Evolutionary conservation across 345 rosid species (phyloP).

Genomic region (Streptanthus diversifolius): DNA sequence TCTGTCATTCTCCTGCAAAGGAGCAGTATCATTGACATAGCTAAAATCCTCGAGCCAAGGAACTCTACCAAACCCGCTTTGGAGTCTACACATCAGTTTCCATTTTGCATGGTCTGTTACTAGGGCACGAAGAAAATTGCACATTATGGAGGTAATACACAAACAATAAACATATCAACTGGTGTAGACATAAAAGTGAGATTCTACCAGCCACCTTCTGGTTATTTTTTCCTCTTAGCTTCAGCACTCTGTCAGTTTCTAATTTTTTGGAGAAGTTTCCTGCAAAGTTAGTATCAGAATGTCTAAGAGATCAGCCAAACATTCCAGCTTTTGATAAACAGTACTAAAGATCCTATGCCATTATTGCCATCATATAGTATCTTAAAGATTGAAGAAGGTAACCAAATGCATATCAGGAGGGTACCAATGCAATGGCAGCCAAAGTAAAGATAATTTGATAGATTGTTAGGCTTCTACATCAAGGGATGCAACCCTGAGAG

Average conservation of each 20-base stretch:
- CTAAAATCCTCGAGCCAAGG: constrained; percentile 63
- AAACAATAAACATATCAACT: constrained; percentile 28
- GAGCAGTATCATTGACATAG: constrained; percentile 41
- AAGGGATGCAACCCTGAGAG: neutral
- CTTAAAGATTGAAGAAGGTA: neutral
- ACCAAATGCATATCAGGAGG: constrained; percentile 7
- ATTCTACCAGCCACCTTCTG: constrained; percentile 87
- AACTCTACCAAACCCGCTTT: constrained; percentile 47
- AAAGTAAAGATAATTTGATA: neutral
- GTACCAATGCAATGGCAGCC: neutral
- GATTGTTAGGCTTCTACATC: neutral
- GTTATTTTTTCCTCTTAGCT: constrained; percentile 37
- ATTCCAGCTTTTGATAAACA: neutral
- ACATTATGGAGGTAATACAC: neutral
- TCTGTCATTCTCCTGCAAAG: constrained; percentile 37
- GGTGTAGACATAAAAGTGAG: constrained; percentile 39
- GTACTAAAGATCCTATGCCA: neutral
- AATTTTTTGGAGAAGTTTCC: constrained; percentile 37
- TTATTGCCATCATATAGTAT: neutral
- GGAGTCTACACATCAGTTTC: constrained; percentile 52
- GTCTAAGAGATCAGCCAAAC: constrained; percentile 12
- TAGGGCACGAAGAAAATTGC: constrained; percentile 22
- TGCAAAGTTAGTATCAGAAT: constrained; percentile 20
- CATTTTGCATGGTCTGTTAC: constrained; percentile 45
- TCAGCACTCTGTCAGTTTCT: constrained; percentile 34